Evolutionary conservation across 2,329 filamentous ascomycete species (phyloP), one percentile per base, ranked within the genome.

Genomic region (Neofusicoccum sp.): DNA sequence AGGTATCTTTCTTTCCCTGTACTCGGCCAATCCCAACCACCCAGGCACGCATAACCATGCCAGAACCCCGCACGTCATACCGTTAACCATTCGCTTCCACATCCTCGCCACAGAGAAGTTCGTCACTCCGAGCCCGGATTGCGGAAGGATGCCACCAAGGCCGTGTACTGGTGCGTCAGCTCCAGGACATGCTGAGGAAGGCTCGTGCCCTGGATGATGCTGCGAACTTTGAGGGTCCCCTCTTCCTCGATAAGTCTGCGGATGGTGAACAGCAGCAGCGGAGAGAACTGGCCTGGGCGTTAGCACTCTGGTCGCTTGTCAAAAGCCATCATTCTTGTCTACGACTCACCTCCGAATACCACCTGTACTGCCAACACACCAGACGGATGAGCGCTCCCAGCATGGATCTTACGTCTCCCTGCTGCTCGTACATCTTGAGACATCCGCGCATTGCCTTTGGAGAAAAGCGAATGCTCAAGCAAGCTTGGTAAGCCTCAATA

Each of bases 301-400:
- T 53, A 72, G 65, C 43, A 54, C 62, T 40, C 2, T 20, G 20
- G 36, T 9, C 16, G n/a, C 6, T 41, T 51, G 11, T 26, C 11
- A 48, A 61, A 30, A 36, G n/a, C 47, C 26, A 26, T 33, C 28
- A 45, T 28, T 8, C 33, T 12, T 33, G 30, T 28, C 43, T 38
- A 14, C 24, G 64, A 66, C 78, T 69, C 75, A 88, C 86, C 84
- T 99, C 95, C 61, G 93, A 97, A 79, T 99, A 99, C 95, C 95
- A 99, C 67, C 95, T 84, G 78, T 97, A 99, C 78, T 99, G 95
- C 95, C 95, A 99, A 11, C 93, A 95, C 34, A 98, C 91, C 43
- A 99, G 80, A 57, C 92, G 83, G 66, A 99, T 97, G 62, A 97
- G 82, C n/a, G 90, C 88, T 30, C 87, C 89, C 6, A 98, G 84